Conservation (phyloP, 2,329 filamentous ascomycete genomes). For the Pyrenophora seminiperda region DNA sequence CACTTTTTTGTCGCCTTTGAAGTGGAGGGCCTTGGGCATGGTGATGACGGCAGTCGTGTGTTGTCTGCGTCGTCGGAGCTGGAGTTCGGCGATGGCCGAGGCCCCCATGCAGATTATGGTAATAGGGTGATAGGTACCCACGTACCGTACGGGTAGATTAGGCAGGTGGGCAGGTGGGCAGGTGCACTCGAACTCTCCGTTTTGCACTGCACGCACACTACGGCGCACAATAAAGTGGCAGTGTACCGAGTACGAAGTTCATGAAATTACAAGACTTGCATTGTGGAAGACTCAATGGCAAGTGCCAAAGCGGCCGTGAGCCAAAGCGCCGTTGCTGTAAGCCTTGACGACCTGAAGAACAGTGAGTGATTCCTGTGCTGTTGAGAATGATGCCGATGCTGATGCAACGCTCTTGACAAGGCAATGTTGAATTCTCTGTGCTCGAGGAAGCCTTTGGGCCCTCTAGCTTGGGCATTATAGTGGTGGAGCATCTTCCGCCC, state of each 20-base stretch:
- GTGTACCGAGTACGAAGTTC: constrained; percentile 7
- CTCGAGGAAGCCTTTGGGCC: constrained; percentile 86
- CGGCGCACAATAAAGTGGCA: constrained; percentile 22
- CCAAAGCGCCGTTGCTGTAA: constrained; percentile 41
- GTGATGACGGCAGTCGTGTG: constrained; percentile 14
- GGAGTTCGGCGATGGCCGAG: constrained; percentile 30
- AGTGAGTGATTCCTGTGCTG: constrained; percentile 40
- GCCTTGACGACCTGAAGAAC: constrained; percentile 51
- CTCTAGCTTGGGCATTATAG: constrained; percentile 84
- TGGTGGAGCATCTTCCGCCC: constrained; percentile 83
- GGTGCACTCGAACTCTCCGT: constrained; percentile 25
- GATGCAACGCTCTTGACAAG: constrained; percentile 47
- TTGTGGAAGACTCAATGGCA: constrained; percentile 16
- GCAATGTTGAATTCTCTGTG: constrained; percentile 68
- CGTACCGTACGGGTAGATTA: no score
- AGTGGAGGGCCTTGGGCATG: constrained; percentile 88
- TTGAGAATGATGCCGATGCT: neutral
- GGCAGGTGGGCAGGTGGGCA: no score
- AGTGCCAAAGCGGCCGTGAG: constrained; percentile 28
- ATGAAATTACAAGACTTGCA: neutral
- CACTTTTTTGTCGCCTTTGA: constrained; percentile 96
- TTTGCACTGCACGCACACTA: constrained; percentile 18
- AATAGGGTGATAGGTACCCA: no score
- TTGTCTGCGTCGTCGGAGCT: constrained; percentile 18
- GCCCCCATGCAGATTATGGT: constrained; percentile 31